Evolutionary conservation across 306 rosid genomes (phyloP).

Genomic region (Cucurbita argyrosperma): DNA sequence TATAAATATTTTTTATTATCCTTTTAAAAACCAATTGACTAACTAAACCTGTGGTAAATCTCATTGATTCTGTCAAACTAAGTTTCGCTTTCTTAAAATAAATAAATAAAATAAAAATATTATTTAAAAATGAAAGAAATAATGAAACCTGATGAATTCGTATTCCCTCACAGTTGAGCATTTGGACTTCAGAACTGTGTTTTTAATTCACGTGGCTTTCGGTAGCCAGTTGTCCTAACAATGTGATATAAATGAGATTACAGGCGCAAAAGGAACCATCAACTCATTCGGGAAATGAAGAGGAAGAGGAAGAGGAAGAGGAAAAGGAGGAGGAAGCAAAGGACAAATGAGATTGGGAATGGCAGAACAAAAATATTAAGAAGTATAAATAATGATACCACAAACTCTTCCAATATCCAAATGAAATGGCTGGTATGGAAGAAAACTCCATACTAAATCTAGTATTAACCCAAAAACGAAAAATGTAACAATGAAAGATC

Average conservation of each 20-base stretch:
- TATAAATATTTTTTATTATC: too few species aligned
- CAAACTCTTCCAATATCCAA: neutral
- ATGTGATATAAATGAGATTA: neutral
- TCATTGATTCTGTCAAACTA: neutral
- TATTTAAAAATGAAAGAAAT: neutral
- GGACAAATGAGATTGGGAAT: neutral
- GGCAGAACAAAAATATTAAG: neutral
- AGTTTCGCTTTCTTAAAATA: neutral
- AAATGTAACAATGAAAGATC: neutral
- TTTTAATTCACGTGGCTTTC: neutral
- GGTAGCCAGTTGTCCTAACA: neutral
- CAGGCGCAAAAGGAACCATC: conserved; percentile 2
- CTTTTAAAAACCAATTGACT: too few species aligned
- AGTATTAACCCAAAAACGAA: neutral
- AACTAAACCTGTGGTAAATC: neutral
- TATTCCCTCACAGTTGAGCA: neutral
- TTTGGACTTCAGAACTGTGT: neutral
- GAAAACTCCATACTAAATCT: neutral
- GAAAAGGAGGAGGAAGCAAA: neutral
- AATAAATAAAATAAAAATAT: neutral
- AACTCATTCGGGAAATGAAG: neutral
- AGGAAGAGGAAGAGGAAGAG: neutral
- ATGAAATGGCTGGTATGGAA: neutral
- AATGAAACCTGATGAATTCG: neutral
- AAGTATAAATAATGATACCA: neutral